Base-by-base conservation (phyloP, 768 basidiomycete genomes). In the Chlorophyllum brunneum region DNA sequence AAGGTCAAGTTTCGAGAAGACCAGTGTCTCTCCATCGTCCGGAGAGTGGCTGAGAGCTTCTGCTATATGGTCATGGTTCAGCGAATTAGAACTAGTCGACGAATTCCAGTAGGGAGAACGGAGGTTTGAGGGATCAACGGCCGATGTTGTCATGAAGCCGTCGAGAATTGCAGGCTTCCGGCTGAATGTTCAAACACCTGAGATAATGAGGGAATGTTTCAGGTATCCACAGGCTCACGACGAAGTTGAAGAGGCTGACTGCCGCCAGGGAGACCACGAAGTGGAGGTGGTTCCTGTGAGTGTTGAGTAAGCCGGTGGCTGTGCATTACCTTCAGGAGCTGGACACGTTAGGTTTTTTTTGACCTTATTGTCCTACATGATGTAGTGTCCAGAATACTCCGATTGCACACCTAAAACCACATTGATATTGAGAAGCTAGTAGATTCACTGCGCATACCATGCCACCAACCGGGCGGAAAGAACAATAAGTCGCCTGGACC, bases 401-500 rank as follows among this genome's bases (percentile, higher is more conserved):
- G n/a, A n/a, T n/a, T n/a, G n/a, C n/a, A 31, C 22, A 3, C 2
- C 50, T 59, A 95, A 66, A 92, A 95, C 91, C 92, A 94, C 79
- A 92, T 86, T 27, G 93, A 95, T 40, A 94, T 77, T 37, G 92
- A 94, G 64, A 91, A 86, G 69, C 91, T 92, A 33, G 75, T 81
- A 20, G 80, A 78, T 69, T 91, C 89, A 66, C 83, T 86, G 57
- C 84, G 80, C 88, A 92, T 89, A 15, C 86, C 87, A 66, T 95
- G 92, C 92, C 92, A 95, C 92, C 92, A 95, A 24, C 89, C 85
- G 3, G 89, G 87, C 16, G 95, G 95, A 58, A 98, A 85, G 63
- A 89, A 88, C 39, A 98, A 70, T 38, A 95, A 51, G 67, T 98
- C 95, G 0, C 95, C 95, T 1, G 93, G 85, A 48, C 76, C 70